Evolutionary conservation across 768 basidiomycete genomes (phyloP).

Genomic region (Hygrophorus russula): DNA sequence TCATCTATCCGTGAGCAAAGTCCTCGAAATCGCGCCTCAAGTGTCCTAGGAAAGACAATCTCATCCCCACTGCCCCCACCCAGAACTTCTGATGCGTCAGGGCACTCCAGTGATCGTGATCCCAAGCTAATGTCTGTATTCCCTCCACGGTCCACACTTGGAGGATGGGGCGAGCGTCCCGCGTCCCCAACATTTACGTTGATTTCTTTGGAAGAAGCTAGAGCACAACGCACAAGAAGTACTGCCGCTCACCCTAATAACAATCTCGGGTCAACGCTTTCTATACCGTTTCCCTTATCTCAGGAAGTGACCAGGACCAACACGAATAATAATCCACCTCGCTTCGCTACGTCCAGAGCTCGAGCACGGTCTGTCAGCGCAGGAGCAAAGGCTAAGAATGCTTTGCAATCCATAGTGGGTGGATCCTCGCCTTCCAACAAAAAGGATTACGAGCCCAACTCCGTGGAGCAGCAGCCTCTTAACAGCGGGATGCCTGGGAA

Average conservation of each 20-base stretch:
- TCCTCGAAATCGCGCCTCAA: conserved; percentile 18
- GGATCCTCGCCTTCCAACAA: conserved; percentile 24
- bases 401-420: conserved; percentile 31
- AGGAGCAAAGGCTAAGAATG: conserved; percentile 40
- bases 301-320: too few relatives aligned
- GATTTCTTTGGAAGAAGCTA: conserved; percentile 71
- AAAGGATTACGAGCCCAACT: conserved; percentile 27
- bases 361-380: conserved; percentile 55
- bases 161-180: conserved; percentile 42
- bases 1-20: conserved; percentile 13
- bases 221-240: conserved; percentile 55
- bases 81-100: conserved; percentile 14
- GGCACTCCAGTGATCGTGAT: conserved; percentile 14
- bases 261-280: conserved; percentile 5
- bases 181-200: conserved; percentile 45
- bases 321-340: conserved; percentile 12
- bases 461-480: conserved; percentile 8
- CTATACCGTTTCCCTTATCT: too few relatives aligned
- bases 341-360: conserved; percentile 17
- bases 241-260: conserved; percentile 24
- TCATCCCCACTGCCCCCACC: conserved; percentile 41
- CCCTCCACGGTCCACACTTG: conserved; percentile 20
- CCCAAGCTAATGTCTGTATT: conserved; percentile 13
- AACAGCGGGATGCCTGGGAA: conserved; percentile 23
- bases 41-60: conserved; percentile 40